Evolutionary conservation across 306 rosid species (phyloP), one percentile per base, ranked within the genome.

Genomic region (Vicia faba): DNA sequence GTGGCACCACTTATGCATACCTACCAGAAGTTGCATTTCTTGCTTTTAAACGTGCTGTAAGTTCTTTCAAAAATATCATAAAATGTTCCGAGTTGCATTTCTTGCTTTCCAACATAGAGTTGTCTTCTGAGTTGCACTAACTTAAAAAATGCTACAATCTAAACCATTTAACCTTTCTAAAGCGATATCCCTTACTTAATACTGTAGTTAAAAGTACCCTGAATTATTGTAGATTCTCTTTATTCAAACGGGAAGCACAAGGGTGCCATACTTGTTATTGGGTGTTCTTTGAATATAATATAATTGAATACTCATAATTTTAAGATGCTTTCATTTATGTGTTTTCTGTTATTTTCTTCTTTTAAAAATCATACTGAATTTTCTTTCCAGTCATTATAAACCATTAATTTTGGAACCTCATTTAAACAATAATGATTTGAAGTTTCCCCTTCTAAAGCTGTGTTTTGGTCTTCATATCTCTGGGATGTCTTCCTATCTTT

Each of bases 1-100:
- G 99, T 56, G 99, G 99, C 51, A 95, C 99, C 57, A 95, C 99
- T 11, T 95, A 95, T 72, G 89, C 95, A 53, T 95, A 90, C 86
- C 84, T 95, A 35, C 99, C 99, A 31, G 86, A 82, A 57, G 73
- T 69, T 38, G 99, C 80, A 11, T 95, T 88, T 82, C 41, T 73
- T 9, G 92, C 92, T 45, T 88, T 95, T 73, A 88, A 95, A 75
- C 80, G 78, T 57, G 89, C 92, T 55, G 99, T 95, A 90, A 90
- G 99, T 78, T 72, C 61, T 59, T 44, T 49, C 49, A 67, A 3
- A 56, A 36, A 66, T 61, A 18, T 66, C 28, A 29, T 48, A 36
- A 35, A 55, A 39, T 26, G 39, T 16, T 15, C 31, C 11, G 15
- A 45, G 13, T 33, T 68, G 13, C 51, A 19, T 71, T 55, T 55